A percentile compares a stretch with the other conserved stretches of the same genome.
Conservation (phyloP, 768 basidiomycete genomes). For the Artomyces pyxidatus region DNA sequence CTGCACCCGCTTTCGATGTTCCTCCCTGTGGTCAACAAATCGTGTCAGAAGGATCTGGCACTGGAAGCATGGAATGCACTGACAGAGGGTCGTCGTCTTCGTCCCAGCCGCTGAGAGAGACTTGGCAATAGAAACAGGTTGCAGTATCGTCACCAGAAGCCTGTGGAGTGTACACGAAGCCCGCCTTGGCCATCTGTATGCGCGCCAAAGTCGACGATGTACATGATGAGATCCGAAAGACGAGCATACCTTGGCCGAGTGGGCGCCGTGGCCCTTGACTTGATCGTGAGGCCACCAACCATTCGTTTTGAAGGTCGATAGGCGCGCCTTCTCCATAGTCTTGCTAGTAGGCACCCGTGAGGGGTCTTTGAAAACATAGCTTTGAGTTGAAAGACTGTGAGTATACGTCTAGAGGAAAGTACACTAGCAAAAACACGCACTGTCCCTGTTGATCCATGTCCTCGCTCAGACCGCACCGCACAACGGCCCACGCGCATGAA, state of each 20-base stretch:
- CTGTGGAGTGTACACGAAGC: slow-evolving; percentile 76
- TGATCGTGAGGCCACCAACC: slow-evolving; percentile 66
- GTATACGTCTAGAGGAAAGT: neutral
- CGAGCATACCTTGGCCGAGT: slow-evolving; percentile 51
- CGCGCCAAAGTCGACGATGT: slow-evolving; percentile 4
- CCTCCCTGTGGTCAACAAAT: slow-evolving; percentile 39
- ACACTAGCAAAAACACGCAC: slow-evolving; percentile 30
- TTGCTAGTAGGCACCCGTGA: slow-evolving; percentile 59
- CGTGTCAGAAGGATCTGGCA: neutral
- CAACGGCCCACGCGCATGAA: slow-evolving; percentile 75
- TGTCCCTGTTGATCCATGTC: slow-evolving; percentile 51
- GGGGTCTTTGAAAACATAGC: slow-evolving; percentile 52
- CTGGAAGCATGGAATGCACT: slow-evolving; percentile 21
- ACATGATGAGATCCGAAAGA: neutral
- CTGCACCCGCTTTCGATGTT: slow-evolving; percentile 61
- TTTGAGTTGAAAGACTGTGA: slow-evolving; percentile 20
- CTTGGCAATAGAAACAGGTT: slow-evolving; percentile 78
- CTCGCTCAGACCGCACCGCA: slow-evolving; percentile 58
- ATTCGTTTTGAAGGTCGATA: slow-evolving; percentile 51
- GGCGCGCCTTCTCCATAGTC: slow-evolving; percentile 62
- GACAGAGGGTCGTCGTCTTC: slow-evolving; percentile 81
- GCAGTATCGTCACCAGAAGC: slow-evolving; percentile 66
- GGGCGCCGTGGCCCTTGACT: slow-evolving; percentile 55
- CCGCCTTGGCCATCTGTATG: slow-evolving; percentile 77
- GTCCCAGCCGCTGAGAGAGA: slow-evolving; percentile 82